Evolutionary conservation across 1,139 yeast genomes (phyloP).

Genomic region (Petasospora fabianii): DNA sequence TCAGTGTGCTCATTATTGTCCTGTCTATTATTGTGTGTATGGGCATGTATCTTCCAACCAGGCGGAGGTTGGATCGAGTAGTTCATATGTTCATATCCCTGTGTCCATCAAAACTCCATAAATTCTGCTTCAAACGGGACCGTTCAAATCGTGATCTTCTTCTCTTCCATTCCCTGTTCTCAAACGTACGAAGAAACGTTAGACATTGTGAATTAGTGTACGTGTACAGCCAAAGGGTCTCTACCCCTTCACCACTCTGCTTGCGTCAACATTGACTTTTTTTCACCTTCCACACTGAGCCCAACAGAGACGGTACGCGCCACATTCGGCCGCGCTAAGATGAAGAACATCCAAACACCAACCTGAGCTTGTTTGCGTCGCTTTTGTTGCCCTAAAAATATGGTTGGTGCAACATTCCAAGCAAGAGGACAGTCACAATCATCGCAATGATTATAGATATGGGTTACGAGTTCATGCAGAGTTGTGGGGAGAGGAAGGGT

Average conservation of each 20-base stretch:
- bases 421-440: not conserved
- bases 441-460: no score
- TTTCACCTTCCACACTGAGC: not conserved
- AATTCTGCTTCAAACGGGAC: not conserved
- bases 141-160: not conserved
- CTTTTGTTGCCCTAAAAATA: not conserved
- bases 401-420: not conserved
- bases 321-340: not conserved
- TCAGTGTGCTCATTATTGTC: no score
- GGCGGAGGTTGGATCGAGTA: no score
- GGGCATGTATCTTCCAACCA: no score
- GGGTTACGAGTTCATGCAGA: no score
- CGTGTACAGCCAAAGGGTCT: not conserved
- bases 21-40: no score
- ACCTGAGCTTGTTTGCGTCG: not conserved
- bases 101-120: not conserved
- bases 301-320: not conserved
- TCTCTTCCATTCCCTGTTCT: not conserved
- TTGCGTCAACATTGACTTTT: not conserved
- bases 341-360: not conserved
- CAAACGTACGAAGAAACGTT: slow-evolving; percentile 26
- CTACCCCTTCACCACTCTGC: not conserved
- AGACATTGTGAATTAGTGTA: slow-evolving; percentile 22
- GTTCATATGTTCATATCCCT: no score
- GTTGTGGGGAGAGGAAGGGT: no score